Evolutionary conservation across 441 rosid genomes (phyloP), one percentile per base, ranked within the genome.

Genomic region (Sinapis alba): DNA sequence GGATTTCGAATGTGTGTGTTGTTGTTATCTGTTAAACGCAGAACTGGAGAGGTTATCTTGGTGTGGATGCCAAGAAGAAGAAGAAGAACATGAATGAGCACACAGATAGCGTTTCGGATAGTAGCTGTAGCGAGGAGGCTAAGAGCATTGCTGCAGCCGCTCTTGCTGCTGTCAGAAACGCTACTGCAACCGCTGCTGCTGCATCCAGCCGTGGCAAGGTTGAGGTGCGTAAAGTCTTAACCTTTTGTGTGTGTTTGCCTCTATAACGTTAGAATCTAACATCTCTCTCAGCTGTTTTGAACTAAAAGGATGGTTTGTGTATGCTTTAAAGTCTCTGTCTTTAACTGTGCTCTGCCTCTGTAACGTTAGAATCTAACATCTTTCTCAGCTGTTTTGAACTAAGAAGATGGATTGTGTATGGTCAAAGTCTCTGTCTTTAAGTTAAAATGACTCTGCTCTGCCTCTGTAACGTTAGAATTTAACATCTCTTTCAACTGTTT

Each of bases 101-200:
- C 7, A 15, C 56, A 20, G 77, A 75, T 62, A 23, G 5, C 18
- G 68, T 70, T 62, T 19, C 38, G 56, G 80, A 72, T 72, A 76
- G 45, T 76, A 76, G 53, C 12, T 59, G 73, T 26, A 63, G 80
- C 67, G 93, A 83, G 68, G 86, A 86, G 74, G 81, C 89, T 57
- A 89, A 82, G 82, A 82, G 64, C 73, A 61, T 89, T 72, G 97
- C 97, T n/a, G 91, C 93, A 15, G 90, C 97, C 62, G 97, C 98
- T 65, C 86, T 94, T 26, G 86, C 91, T 64, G 97, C 98, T 2
- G 93, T 90, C 24, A 86, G 79, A 86, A 89, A 87, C 69, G 96
- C 95, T 41, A 83, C 94, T 0, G 91, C 86, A 62, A 84, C 89
- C 1, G 90, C 87, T 12, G 89, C 87, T 23, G 87, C 90, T 50